Conservation (phyloP, 495 filamentous ascomycete genomes). For the Penicillium crystallinum region DNA sequence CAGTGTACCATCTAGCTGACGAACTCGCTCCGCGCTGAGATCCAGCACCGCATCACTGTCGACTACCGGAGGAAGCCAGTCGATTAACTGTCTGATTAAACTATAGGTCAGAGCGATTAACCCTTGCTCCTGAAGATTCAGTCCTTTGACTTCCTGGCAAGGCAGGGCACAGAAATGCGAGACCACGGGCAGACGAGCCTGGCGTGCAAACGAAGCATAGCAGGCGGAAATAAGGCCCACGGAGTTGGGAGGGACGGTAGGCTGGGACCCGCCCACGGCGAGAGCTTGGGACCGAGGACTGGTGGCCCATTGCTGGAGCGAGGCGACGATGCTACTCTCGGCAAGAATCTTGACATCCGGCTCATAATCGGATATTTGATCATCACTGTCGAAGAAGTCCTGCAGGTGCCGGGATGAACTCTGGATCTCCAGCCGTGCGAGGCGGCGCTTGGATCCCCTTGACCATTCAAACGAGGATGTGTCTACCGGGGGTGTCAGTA, state of each 20-base stretch:
- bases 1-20: slow-evolving; percentile 35
- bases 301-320: slow-evolving; percentile 37
- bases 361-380: slow-evolving; percentile 33
- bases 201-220: slow-evolving; percentile 31
- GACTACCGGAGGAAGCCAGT: slow-evolving; percentile 38
- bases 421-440: slow-evolving; percentile 38
- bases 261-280: slow-evolving; percentile 33
- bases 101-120: slow-evolving; percentile 44
- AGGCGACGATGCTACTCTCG: slow-evolving; percentile 30
- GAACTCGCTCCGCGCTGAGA: slow-evolving; percentile 37
- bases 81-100: slow-evolving; percentile 45
- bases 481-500: slow-evolving; percentile 14
- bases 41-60: slow-evolving; percentile 36
- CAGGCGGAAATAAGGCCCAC: slow-evolving; percentile 37
- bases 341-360: slow-evolving; percentile 27
- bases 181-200: slow-evolving; percentile 36
- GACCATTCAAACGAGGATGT: slow-evolving; percentile 30
- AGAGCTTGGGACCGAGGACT: slow-evolving; percentile 35
- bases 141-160: slow-evolving; percentile 15
- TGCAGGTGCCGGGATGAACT: slow-evolving; percentile 40
- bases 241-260: slow-evolving; percentile 22
- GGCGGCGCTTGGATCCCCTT: slow-evolving; percentile 34
- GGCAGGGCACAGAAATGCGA: slow-evolving; percentile 41
- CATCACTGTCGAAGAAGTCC: slow-evolving; percentile 38
- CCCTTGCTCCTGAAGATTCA: slow-evolving; percentile 30